Conservation (phyloP, 345 rosid species). For the Populus davidiana region DNA sequence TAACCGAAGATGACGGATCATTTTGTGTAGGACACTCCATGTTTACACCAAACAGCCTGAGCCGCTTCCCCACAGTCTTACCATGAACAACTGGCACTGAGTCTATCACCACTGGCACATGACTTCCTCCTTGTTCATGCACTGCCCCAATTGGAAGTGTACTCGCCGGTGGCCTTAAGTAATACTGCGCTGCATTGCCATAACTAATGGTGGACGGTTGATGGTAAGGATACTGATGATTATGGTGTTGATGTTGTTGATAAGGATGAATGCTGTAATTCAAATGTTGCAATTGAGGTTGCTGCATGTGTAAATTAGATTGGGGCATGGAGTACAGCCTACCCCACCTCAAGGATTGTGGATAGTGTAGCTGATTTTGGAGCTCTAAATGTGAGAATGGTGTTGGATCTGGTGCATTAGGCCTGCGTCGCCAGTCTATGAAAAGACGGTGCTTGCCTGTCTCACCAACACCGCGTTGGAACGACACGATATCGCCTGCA, state of each 20-base stretch:
- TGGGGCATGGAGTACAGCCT: slow-evolving; percentile 56
- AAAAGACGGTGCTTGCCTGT: slow-evolving; percentile 54
- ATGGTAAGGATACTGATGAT: slow-evolving; percentile 22
- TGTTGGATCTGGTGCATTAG: slow-evolving; percentile 48
- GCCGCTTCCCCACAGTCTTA: slow-evolving; percentile 35
- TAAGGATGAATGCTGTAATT: slow-evolving; percentile 38
- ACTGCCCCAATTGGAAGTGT: slow-evolving; percentile 29
- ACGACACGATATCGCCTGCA: slow-evolving; percentile 89
- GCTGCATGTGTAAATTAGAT: slow-evolving; percentile 21
- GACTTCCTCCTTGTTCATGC: slow-evolving; percentile 21
- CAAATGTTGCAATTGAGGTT: slow-evolving; percentile 30
- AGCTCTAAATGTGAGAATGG: slow-evolving; percentile 39
- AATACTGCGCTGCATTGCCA: slow-evolving; percentile 39
- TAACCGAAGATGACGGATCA: slow-evolving; percentile 34
- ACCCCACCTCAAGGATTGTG: slow-evolving; percentile 49
- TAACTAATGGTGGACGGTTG: slow-evolving; percentile 27
- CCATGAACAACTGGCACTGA: slow-evolving; percentile 55
- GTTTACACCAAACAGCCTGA: slow-evolving; percentile 53
- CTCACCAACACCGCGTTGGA: slow-evolving; percentile 74
- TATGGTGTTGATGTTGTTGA: slow-evolving; percentile 26
- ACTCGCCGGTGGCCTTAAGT: slow-evolving; percentile 41
- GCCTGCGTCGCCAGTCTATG: slow-evolving; percentile 88
- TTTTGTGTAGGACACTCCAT: slow-evolving; percentile 49
- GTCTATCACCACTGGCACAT: slow-evolving; percentile 45
- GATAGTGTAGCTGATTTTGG: slow-evolving; percentile 43